Percentiles rank a stretch among this genome's conserved stretches.
Evolutionary conservation across 805 yeast genomes (phyloP).

Genomic region (Tanozyma kutaoensis): DNA sequence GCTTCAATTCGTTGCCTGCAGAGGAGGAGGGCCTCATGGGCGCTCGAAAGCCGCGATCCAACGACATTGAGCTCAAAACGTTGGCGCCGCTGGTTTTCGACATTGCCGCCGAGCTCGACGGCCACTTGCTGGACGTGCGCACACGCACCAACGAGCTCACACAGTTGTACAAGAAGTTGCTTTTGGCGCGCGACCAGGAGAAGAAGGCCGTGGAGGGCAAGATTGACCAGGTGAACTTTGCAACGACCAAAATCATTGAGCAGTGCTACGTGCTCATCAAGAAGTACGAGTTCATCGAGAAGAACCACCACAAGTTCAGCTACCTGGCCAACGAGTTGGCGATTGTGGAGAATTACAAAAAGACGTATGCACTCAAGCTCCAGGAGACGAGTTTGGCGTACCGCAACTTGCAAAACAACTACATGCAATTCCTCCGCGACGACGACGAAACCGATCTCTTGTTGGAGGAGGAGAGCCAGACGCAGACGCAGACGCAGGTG

Average conservation of each 20-base stretch:
- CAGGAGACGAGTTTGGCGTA: slow-evolving; percentile 70
- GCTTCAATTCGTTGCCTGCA: slow-evolving; percentile 28
- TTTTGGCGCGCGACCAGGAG: slow-evolving; percentile 82
- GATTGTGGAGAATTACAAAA: slow-evolving; percentile 70
- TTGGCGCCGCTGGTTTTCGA: slow-evolving; percentile 75
- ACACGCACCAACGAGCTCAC: slow-evolving; percentile 46
- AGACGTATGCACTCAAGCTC: slow-evolving; percentile 71
- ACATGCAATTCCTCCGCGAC: slow-evolving; percentile 70
- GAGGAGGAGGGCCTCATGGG: slow-evolving; percentile 51
- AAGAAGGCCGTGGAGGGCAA: slow-evolving; percentile 59
- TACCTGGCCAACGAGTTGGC: slow-evolving; percentile 36
- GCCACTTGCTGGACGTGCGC: slow-evolving; percentile 37
- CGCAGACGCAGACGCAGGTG: slow-evolving; percentile 28
- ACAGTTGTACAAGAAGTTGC: slow-evolving; percentile 62
- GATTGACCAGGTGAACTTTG: slow-evolving; percentile 67
- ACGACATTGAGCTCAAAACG: slow-evolving; percentile 41
- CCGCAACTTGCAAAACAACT: slow-evolving; percentile 79
- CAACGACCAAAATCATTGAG: slow-evolving; percentile 67
- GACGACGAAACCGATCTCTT: slow-evolving; percentile 40
- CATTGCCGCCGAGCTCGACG: slow-evolving; percentile 59
- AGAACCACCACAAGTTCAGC: slow-evolving; percentile 25
- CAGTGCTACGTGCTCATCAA: slow-evolving; percentile 66
- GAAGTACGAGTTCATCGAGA: slow-evolving; percentile 34
- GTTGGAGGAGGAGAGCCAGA: slow-evolving; percentile 26
- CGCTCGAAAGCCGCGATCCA: slow-evolving; percentile 7